Evolutionary conservation across 805 yeast species (phyloP), one percentile per base, ranked within the genome.

Genomic region (Clavispora asparagi): DNA sequence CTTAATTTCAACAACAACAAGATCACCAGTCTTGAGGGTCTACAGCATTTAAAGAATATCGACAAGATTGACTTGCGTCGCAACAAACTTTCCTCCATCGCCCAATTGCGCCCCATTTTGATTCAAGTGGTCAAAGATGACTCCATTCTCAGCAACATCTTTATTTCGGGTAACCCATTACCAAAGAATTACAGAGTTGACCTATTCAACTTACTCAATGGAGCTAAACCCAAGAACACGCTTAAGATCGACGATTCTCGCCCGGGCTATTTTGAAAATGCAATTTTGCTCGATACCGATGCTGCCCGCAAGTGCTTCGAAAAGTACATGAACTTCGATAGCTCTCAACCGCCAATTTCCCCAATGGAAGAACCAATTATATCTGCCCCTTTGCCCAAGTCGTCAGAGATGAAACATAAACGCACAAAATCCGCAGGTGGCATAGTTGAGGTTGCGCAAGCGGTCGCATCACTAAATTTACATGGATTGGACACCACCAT

Each of bases 221-320:
- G 83, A 8, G 74, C 77, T 35, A 71, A 68, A 46, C 73, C 73
- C 48, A 66, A 67, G 23, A 78, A 78, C 51, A 56, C 57, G 7
- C 56, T 80, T 48, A 76, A 76, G 52, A 75, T 80, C 33, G 85
- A 80, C 57, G 84, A 82, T 39, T 78, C 83, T 4, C 60, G 76
- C 44, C 85, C 85, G 0, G 84, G 85, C 1, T 77, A 80, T 45
- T 78, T 80, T 61, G 85, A 80, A 61, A 70, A 78, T 17, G 75
- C 84, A 29, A 57, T 79, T 54, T 60, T 80, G 27, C 63, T 79
- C 43, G 83, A 78, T 51, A 64, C 73, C 2, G 79, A 75, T 50
- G 65, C 68, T 23, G 77, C 82, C 1, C 64, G 67, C 43, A 61
- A 70, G 53, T 65, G 64, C 37, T 65, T 77, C 44, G 72, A 73